A percentile compares a stretch with the other conserved stretches of the same genome.
Conservation (phyloP, 352 stramenopile species). For the Plasmopara viticola region DNA sequence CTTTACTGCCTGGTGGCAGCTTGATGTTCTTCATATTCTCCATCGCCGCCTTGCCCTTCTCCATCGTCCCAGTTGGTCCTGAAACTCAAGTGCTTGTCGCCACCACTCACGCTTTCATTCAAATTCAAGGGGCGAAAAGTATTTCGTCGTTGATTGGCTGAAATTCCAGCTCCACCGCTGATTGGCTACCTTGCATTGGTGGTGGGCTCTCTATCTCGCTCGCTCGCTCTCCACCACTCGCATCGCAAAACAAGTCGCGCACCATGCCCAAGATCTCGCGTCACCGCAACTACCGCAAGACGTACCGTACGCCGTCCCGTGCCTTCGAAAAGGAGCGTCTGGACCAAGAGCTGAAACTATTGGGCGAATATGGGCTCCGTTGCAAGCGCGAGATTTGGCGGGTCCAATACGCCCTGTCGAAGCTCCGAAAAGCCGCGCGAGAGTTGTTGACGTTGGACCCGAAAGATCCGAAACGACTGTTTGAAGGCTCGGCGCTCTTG, state of each 20-base stretch:
- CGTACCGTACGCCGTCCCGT: slow-evolving; percentile 97
- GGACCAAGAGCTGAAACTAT: slow-evolving; percentile 98
- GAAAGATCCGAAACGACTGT: slow-evolving; percentile 98
- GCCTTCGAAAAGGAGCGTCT: slow-evolving; percentile 99
- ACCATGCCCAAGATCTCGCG: slow-evolving; percentile 86
- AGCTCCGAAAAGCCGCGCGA: slow-evolving; percentile 98
- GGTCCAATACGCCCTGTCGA: slow-evolving; percentile 98
- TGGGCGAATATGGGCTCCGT: slow-evolving; percentile 98
- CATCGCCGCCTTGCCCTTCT: slow-evolving; percentile 81
- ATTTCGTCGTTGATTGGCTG: not conserved
- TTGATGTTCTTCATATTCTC: slow-evolving; percentile 89
- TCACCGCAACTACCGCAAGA: slow-evolving; percentile 94
- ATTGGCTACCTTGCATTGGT: slow-evolving; percentile 45
- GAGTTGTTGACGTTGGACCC: slow-evolving; percentile 96
- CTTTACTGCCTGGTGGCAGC: slow-evolving; percentile 61
- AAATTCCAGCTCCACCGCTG: not conserved
- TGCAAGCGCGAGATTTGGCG: slow-evolving; percentile 99
- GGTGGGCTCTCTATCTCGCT: slow-evolving; percentile 22
- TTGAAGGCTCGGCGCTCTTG: slow-evolving; percentile 96
- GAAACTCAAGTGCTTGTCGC: slow-evolving; percentile 7
- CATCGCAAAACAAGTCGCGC: slow-evolving; percentile 53
- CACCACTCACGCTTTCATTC: slow-evolving; percentile 8
- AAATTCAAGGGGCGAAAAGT: not conserved
- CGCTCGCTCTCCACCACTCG: slow-evolving; percentile 29
- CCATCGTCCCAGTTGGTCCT: slow-evolving; percentile 27